Base-by-base conservation (phyloP, 192 early-diverging fungal genomes). In the Rhizoclosmatium globosum region DNA sequence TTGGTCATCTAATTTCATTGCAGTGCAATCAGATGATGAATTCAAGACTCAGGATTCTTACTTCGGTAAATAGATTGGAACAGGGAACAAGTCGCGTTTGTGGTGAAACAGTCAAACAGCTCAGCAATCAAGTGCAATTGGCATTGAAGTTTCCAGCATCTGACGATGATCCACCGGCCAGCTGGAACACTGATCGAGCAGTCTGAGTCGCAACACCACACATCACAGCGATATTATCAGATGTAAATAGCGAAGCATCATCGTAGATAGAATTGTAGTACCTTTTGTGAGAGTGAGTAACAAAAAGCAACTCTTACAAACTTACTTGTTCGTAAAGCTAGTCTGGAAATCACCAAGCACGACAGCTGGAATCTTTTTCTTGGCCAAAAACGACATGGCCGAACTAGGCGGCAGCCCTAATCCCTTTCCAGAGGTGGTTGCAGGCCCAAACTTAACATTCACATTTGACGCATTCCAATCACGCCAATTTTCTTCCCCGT, bases 341-440 rank as follows among this genome's bases (percentile, higher is more conserved):
- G 68, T 82, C 67, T 87, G 84, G 78, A 86, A 95, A 53, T 90
- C 92, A 3, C 88, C 83, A 4, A 94, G 31, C 2, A 94, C 89
- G 2, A 92, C 87, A 0, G 92, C 85, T 1, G 92, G 89, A 23
- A 95, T 92, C 44, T 84, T 76, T 23, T 87, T 87, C 64, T 90
- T 83, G 58, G 85, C 78, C 71, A 95, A 74, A 77, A 95, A 95
- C 4, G 91, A 80, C 91, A 92, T 92, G 3, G 90, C 85, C 50
- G 90, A 92, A 9, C 89, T 89, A 17, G 94, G 94, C 3, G 94
- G 94, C 13, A 95, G 61, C 64, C 87, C 78, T 7, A 81, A 76
- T 15, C 23, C 31, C n/a, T 48, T 23, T 13, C 85, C 82, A 76
- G 87, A 84, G 15, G 71, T 53, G 57, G 75, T 77, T n/a, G 92